Evolutionary conservation across 768 basidiomycete genomes (phyloP), one percentile per base, ranked within the genome.

Genomic region (Lyophyllum atratum): DNA sequence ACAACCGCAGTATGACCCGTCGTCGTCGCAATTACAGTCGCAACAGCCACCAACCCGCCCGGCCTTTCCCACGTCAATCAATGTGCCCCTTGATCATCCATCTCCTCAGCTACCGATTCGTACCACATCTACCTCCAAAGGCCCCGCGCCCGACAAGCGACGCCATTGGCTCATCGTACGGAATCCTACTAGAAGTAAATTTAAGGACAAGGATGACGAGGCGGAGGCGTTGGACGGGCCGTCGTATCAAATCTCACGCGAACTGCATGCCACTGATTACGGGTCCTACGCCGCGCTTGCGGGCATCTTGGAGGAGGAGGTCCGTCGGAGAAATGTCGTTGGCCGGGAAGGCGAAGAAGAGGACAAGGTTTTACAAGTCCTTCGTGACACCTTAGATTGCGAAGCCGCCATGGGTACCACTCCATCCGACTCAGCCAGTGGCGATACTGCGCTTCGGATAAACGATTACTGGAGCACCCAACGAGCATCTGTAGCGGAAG

Each of bases 131-230:
- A 6, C 17, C n/a, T 69, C 65, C 37, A 54, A 68, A 1, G 67
- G 72, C 24, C 52, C 61, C 9, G 33, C 56, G 31, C 63, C 62
- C 28, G 66, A 65, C 14, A 76, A 78, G 54, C 76, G 82, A 49
- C 79, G 80, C 11, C 85, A 90, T 64, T 91, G 89, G 88, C 76
- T 74, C 3, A 73, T 91, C 40, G 61, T 70, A 11, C 84, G 87
- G 22, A 85, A 80, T 55, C 70, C 78, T 0, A 72, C 77, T 4
- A 81, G 85, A 14, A 70, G 70, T 25, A 82, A 79, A 53, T 73
- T 72, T 17, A 77, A 83, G 65, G 79, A 85, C n/a, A 79, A 74
- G 61, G 85, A 85, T 0, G 76, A 80, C 3, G 83, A 84, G n/a
- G 40, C 60, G 10, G 75, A 79, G 22, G 66, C 65, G 0, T 69